A percentile compares a stretch with the other conserved stretches of the same genome.
These are phyloP conservation scores for Pseudonitzschia multiseries DNA, from an alignment of 108 stramenopile species.

Conservation along the genomic window DNA sequence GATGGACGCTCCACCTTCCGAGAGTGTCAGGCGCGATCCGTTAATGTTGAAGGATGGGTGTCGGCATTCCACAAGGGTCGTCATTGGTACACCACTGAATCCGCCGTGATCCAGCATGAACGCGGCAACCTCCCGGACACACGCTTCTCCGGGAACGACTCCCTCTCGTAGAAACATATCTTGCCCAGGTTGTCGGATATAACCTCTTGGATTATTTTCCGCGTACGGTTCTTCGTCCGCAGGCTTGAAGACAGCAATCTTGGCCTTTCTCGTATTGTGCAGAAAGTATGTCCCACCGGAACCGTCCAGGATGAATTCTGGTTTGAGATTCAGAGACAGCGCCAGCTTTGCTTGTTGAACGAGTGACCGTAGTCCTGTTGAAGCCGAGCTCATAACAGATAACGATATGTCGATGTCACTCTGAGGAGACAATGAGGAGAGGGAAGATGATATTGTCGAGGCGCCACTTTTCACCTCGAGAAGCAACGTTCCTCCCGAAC, in stretches of 20 bases:
- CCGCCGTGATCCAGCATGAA: constrained; percentile 90
- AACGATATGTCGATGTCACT: constrained; percentile 72
- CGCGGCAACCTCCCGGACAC: constrained; percentile 96
- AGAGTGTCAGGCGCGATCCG: constrained; percentile 61
- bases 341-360: constrained; percentile 70
- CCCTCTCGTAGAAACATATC: constrained; percentile 72
- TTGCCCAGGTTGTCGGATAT: constrained; percentile 54
- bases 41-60: constrained; percentile 89
- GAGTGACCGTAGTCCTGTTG: constrained; percentile 51
- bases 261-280: constrained; percentile 74
- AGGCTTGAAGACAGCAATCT: constrained; percentile 96
- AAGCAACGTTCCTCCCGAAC: constrained; percentile 76
- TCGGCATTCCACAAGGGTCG: constrained; percentile 91
- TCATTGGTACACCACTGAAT: constrained; percentile 92
- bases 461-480: constrained; percentile 58
- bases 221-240: constrained; percentile 98
- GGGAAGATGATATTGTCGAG: constrained; percentile 20
- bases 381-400: constrained; percentile 62
- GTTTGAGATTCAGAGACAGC: constrained; percentile 75
- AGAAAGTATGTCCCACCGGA: constrained; percentile 98
- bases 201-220: constrained; percentile 94
- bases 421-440: constrained; percentile 42
- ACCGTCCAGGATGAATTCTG: constrained; percentile 90
- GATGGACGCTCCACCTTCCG: constrained; percentile 80
- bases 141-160: constrained; percentile 92